Evolutionary conservation across 345 rosid species (phyloP).

Genomic region (Mangifera indica): DNA sequence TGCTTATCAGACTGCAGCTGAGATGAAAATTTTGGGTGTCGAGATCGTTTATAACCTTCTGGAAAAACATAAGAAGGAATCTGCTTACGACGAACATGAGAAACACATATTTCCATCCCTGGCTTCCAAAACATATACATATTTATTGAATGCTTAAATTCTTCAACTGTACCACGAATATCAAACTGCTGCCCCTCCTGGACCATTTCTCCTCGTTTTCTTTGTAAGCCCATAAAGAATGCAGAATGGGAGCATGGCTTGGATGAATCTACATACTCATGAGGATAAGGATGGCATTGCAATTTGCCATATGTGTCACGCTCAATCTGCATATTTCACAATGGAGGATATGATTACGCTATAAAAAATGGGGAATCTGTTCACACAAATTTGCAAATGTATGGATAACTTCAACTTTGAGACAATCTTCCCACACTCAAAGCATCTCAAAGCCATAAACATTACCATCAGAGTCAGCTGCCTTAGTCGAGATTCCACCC

Average conservation of each 20-base stretch:
- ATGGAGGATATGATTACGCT: neutral
- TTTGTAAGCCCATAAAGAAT: conserved; percentile 68
- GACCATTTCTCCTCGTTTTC: conserved; percentile 56
- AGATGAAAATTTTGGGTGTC: conserved; percentile 27
- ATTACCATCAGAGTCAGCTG: conserved; percentile 65
- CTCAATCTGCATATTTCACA: conserved; percentile 50
- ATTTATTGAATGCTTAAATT: conserved; percentile 46
- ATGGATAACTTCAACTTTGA: neutral
- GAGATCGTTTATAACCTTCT: conserved; percentile 38
- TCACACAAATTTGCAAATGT: neutral
- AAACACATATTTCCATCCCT: conserved; percentile 67
- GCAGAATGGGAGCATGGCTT: conserved; percentile 52
- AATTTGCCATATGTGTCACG: conserved; percentile 62
- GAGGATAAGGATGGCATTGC: conserved; percentile 73
- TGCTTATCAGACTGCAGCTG: conserved; percentile 31
- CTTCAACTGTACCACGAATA: conserved; percentile 58
- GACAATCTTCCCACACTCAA: neutral
- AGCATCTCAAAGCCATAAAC: conserved; percentile 19
- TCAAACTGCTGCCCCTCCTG: conserved; percentile 74
- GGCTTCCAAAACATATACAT: conserved; percentile 67
- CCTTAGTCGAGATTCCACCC: conserved; percentile 76
- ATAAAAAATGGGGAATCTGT: neutral
- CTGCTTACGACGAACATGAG: conserved; percentile 64
- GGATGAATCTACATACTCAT: conserved; percentile 45
- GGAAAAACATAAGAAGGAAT: conserved; percentile 59